Conservation (phyloP, 129 eudicot species). For the Flaveria brownii region DNA sequence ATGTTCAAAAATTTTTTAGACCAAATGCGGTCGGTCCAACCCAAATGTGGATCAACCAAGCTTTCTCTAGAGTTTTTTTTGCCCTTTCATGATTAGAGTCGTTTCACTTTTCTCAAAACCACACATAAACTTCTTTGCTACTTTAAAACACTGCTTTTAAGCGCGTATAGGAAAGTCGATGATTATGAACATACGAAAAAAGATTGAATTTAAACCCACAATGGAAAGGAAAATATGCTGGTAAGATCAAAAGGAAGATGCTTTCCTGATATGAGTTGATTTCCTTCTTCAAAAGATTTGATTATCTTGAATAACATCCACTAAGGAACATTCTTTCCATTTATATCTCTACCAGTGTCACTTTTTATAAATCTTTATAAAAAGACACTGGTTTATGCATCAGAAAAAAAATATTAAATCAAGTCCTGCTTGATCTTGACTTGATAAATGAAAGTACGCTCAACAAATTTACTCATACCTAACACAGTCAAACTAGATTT, state of each 20-base stretch:
- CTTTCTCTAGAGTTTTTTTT: neutral
- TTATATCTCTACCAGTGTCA: neutral
- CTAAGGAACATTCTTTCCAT: neutral
- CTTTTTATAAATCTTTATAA: neutral
- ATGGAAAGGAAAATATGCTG: neutral
- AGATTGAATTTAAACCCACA: neutral
- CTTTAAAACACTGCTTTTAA: neutral
- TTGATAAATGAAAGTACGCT: neutral
- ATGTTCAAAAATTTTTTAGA: no score
- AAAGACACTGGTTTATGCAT: neutral
- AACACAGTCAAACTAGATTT: neutral
- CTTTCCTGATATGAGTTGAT: neutral
- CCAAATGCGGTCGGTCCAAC: no score
- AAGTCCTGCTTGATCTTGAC: neutral
- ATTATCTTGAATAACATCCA: neutral
- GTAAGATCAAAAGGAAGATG: neutral
- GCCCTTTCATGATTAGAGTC: neutral
- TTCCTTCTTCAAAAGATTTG: neutral
- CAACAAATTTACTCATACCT: no score
- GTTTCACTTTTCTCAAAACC: neutral
- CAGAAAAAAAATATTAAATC: neutral
- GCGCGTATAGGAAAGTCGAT: conserved; percentile 1
- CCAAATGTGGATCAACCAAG: neutral
- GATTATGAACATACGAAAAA: neutral
- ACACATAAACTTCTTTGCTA: conserved; percentile 4